Base-by-base conservation (phyloP, 805 yeast species). In the Nematodospora valgi region DNA sequence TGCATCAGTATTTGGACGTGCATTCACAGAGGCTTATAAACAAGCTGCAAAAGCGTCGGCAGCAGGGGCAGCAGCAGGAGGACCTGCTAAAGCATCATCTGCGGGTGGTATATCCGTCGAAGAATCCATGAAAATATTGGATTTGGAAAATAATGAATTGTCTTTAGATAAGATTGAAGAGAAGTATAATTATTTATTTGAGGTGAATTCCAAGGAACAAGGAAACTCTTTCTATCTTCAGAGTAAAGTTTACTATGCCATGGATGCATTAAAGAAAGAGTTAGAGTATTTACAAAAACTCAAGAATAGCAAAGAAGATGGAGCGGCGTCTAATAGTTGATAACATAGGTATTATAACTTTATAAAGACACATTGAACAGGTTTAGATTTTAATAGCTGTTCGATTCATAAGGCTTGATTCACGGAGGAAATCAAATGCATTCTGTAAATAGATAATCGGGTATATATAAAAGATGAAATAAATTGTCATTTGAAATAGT, bases 11-110 rank as follows among this genome's bases (percentile, higher is more conserved):
- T 88, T 93, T 55, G 97, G 98, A 38, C 78, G 86, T 49, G 98
- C 98, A 0, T 93, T 93, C 58, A 74, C 87, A n/a, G 95, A 88
- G 58, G 98, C 98, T 0, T 93, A 91, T 71, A 84, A 82, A 52
- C 98, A 93, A 64, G 95, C 95, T 2, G 96, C 98, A 12, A 86
- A 91, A 34, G 89, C 89, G 36, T 80, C 95, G n/a, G 87, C 91
- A 2, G 75, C 86, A 19, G 78, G 78, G 47, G 69, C 83, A 14
- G 68, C 54, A 59, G 49, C 52, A 27, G 55, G 50, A 6, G 65
- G 65, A 6, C 61, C 64, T 23, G 49, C 57, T 29, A 64, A 63
- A 48, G 72, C 75, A 35, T 66, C 75, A 20, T 78, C 86, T 41
- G 73, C 71, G 23, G 82, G 83, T 15, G 98, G 96, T 23, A 78